These are phyloP conservation scores for Multifurca ochricompacta DNA, from an alignment of 768 basidiomycete species.

Conservation along the genomic window DNA sequence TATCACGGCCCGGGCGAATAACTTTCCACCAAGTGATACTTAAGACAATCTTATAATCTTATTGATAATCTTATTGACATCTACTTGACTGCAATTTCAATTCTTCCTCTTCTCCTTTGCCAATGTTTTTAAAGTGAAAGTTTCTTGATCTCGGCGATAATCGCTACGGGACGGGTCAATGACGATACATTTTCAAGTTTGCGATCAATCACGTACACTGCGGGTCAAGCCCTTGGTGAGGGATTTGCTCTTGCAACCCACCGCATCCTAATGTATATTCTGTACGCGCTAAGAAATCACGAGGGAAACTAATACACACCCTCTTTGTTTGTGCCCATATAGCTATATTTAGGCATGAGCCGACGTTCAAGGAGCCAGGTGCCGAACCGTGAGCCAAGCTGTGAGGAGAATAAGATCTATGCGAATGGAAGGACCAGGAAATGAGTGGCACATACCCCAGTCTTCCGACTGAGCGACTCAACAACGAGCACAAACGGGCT, in stretches of 20 bases:
- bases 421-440: not conserved
- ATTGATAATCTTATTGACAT: not conserved
- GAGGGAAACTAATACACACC: slow-evolving; percentile 21
- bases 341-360: slow-evolving; percentile 72
- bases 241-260: slow-evolving; percentile 81
- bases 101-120: not conserved
- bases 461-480: slow-evolving; percentile 85
- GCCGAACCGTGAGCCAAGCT: slow-evolving; percentile 76
- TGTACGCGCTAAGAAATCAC: not conserved
- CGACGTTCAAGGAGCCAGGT: slow-evolving; percentile 81
- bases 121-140: slow-evolving; percentile 27
- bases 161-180: slow-evolving; percentile 28
- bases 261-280: slow-evolving; percentile 39
- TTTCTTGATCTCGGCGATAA: slow-evolving; percentile 39
- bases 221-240: slow-evolving; percentile 72
- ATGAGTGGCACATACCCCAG: slow-evolving; percentile 41
- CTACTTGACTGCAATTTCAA: not conserved
- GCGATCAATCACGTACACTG: slow-evolving; percentile 44
- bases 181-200: not conserved
- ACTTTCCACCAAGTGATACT: too few species aligned
- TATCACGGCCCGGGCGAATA: not conserved
- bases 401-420: not conserved
- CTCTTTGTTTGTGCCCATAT: slow-evolving; percentile 75
- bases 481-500: slow-evolving; percentile 78
- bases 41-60: too few species aligned